Conservation (phyloP, 2,329 filamentous ascomycete species). For the Penicillium sp. region DNA sequence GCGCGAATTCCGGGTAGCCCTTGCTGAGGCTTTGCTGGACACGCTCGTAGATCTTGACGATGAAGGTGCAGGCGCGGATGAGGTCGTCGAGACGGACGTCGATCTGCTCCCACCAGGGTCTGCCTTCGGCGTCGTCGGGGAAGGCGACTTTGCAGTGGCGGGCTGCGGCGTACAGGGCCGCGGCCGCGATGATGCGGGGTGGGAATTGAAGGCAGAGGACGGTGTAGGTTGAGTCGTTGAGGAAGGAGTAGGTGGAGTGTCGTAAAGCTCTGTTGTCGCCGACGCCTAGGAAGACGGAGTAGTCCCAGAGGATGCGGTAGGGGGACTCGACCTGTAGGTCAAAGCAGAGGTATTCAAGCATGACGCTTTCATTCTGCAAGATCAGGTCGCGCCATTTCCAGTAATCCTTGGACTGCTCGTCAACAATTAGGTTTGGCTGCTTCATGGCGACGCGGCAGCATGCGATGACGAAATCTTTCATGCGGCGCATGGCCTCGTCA, state of each 20-base stretch:
- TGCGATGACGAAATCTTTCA: slow-evolving; percentile 88
- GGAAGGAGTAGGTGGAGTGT: slow-evolving; percentile 88
- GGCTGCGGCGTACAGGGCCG: slow-evolving; percentile 81
- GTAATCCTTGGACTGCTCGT: slow-evolving; percentile 97
- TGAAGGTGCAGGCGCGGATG: slow-evolving; percentile 68
- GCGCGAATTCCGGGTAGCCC: slow-evolving; percentile 37
- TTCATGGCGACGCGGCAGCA: slow-evolving; percentile 95
- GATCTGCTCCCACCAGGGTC: slow-evolving; percentile 83
- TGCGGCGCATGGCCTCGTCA: slow-evolving; percentile 94
- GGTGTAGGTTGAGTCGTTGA: slow-evolving; percentile 86
- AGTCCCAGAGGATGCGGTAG: slow-evolving; percentile 78
- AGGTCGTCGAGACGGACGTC: slow-evolving; percentile 70
- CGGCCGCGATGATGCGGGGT: slow-evolving; percentile 77
- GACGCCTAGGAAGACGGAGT: slow-evolving; percentile 69
- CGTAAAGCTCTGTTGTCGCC: slow-evolving; percentile 78
- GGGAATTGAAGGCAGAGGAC: slow-evolving; percentile 78
- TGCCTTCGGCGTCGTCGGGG: slow-evolving; percentile 67
- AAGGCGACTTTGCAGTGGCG: slow-evolving; percentile 72
- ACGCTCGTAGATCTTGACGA: slow-evolving; percentile 58
- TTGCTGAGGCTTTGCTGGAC: slow-evolving; percentile 45
- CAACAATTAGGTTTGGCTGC: slow-evolving; percentile 81
- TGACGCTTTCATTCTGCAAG: slow-evolving; percentile 83
- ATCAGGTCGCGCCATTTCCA: slow-evolving; percentile 98
- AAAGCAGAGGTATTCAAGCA: slow-evolving; percentile 90
- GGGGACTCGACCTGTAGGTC: slow-evolving; percentile 88